These are phyloP conservation scores for Paraconiothyrium sp. DNA, from an alignment of 2,329 filamentous ascomycete genomes.

Conservation along the genomic window DNA sequence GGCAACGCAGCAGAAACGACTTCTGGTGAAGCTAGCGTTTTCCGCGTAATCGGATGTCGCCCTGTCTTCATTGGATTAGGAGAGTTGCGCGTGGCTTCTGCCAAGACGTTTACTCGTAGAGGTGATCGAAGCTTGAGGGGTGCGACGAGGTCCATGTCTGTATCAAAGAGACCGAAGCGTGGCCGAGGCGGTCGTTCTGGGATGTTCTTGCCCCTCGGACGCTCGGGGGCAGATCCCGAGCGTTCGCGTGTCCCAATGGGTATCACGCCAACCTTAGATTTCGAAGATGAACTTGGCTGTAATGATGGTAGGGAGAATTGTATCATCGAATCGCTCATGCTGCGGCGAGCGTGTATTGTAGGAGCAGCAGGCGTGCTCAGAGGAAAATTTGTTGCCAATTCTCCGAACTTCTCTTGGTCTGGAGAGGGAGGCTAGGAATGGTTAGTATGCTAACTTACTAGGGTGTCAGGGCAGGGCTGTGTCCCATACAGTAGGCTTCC, in stretches of 20 bases:
- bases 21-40: constrained; percentile 10
- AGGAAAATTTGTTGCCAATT: constrained; percentile 38
- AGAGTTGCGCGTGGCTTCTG: constrained; percentile 34
- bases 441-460: constrained; percentile 13
- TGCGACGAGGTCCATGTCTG: neutral
- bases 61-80: constrained; percentile 14
- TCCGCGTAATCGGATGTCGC: constrained; percentile 9
- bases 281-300: constrained; percentile 22
- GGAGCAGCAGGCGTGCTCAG: constrained; percentile 31
- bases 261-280: constrained; percentile 8
- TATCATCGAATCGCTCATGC: constrained; percentile 38
- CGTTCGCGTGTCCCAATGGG: constrained; percentile 19
- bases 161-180: constrained; percentile 35
- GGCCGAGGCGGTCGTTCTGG: constrained; percentile 39
- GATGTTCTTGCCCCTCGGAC: constrained; percentile 27
- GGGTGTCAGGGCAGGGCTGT: constrained; percentile 5
- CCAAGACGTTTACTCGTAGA: constrained; percentile 32
- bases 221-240: constrained; percentile 28
- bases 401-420: constrained; percentile 31
- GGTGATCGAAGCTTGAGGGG: constrained; percentile 17
- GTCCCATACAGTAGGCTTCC: constrained; percentile 38
- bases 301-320: constrained; percentile 26
- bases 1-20: neutral
- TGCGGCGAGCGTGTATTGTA: constrained; percentile 31
- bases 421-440: constrained; percentile 33